Percentiles rank a stretch among this genome's conserved stretches.
These are phyloP conservation scores for Pseudocercospora crystallina DNA, from an alignment of 2,329 filamentous ascomycete species.

Conservation along the genomic window DNA sequence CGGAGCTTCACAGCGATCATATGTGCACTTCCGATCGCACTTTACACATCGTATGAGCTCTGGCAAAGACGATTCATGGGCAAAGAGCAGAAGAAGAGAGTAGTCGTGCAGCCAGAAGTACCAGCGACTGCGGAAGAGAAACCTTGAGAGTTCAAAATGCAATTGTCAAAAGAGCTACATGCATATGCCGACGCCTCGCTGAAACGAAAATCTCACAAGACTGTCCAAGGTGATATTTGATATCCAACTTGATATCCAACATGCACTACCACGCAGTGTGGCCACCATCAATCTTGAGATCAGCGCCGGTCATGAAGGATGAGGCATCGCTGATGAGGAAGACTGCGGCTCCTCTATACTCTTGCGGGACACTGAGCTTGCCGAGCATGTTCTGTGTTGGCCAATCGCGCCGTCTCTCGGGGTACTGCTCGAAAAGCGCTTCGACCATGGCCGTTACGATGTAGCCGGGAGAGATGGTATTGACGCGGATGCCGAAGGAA, in stretches of 20 bases:
- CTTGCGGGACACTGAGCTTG: conserved; percentile 37
- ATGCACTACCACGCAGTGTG: conserved; percentile 52
- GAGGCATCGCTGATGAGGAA: conserved; percentile 44
- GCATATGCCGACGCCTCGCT: background rate
- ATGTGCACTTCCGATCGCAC: conserved; percentile 27
- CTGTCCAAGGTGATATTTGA: background rate
- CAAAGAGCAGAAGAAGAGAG: conserved; percentile 28
- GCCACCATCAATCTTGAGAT: conserved; percentile 56
- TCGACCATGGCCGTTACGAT: conserved; percentile 83
- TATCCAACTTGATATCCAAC: no score
- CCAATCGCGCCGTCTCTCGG: conserved; percentile 68
- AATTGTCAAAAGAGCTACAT: no score
- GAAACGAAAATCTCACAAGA: background rate
- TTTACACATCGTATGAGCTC: conserved; percentile 30
- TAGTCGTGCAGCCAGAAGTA: background rate
- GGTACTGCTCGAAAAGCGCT: conserved; percentile 72
- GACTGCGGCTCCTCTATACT: conserved; percentile 41
- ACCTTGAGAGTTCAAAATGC: background rate
- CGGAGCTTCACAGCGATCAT: conserved; percentile 26
- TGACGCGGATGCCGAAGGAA: conserved; percentile 68
- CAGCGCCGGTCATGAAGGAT: conserved; percentile 57
- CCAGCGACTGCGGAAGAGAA: background rate
- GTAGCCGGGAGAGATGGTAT: conserved; percentile 78
- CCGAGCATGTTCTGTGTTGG: conserved; percentile 81
- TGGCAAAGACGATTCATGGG: conserved; percentile 30